Percentiles rank a stretch among this genome's conserved stretches.
phyloP scores from a whole-genome alignment of 768 basidiomycete genomes.

The Kwoniella mangroviensis region DNA sequence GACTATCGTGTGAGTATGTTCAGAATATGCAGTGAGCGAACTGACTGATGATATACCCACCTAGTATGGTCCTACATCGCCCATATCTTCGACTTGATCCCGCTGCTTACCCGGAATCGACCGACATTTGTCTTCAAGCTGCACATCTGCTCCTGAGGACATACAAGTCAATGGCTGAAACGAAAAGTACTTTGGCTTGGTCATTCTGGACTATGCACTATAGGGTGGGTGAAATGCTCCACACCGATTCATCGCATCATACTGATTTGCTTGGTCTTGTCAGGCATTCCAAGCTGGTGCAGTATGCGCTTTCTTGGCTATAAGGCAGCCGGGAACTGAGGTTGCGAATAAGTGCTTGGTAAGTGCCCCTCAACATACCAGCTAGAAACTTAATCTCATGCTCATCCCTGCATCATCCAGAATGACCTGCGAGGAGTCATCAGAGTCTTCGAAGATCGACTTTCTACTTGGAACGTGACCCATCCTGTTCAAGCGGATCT shows the following conservation, averaged over 20 bases:
- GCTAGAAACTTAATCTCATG: background rate
- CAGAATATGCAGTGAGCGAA: too few species aligned
- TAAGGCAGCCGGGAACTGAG: conserved; percentile 49
- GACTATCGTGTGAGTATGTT: conserved; percentile 46
- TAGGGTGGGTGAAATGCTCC: conserved; percentile 28
- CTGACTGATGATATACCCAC: background rate
- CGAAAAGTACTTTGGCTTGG: conserved; percentile 52
- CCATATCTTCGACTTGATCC: conserved; percentile 56
- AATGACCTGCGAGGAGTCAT: conserved; percentile 50
- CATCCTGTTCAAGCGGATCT: conserved; percentile 56
- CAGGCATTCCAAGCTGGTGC: conserved; percentile 54
- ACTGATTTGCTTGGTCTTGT: background rate
- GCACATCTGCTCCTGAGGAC: conserved; percentile 64
- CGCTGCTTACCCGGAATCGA: conserved; percentile 53
- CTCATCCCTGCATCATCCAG: conserved; percentile 21
- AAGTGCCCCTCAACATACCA: conserved; percentile 8
- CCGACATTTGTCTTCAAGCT: conserved; percentile 73
- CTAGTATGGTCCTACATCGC: conserved; percentile 52
- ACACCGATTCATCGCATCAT: background rate
- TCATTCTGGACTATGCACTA: conserved; percentile 56
- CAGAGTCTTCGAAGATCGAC: conserved; percentile 47
- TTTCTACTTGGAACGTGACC: conserved; percentile 45
- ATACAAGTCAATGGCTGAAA: conserved; percentile 61
- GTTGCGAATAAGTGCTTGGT: conserved; percentile 50
- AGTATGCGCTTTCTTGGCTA: conserved; percentile 51